phyloP scores from a whole-genome alignment of 78 protist genomes.

The Isochrysis galbana region DNA sequence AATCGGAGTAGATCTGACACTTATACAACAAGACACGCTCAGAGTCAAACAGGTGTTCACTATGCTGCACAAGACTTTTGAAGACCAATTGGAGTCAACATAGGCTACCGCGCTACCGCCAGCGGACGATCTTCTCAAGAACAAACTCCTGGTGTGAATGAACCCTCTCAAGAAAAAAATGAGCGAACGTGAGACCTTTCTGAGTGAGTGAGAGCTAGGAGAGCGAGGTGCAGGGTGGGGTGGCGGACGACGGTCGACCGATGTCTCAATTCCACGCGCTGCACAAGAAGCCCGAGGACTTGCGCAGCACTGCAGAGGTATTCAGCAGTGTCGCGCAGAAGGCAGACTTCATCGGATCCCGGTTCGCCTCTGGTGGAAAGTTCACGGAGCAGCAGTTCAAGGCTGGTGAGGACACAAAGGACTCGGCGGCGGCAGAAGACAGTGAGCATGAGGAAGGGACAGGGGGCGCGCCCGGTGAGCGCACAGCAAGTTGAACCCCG shows the following conservation, averaged over 20 bases:
- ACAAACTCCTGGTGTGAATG: no score
- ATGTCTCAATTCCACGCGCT: not conserved
- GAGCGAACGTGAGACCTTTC: no score
- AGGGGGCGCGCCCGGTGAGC: no score
- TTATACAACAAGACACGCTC: no score
- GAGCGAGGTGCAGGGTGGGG: not conserved
- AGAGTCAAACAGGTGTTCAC: no score
- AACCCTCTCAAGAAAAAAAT: no score
- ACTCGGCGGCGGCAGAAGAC: not conserved
- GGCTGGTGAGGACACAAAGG: not conserved
- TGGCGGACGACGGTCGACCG: not conserved
- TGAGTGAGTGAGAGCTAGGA: not conserved
- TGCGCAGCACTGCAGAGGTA: not conserved
- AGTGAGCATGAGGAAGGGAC: not conserved
- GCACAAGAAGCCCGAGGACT: not conserved
- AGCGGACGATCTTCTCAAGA: no score
- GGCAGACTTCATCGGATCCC: not conserved
- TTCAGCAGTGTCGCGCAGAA: not conserved
- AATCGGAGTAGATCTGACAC: no score
- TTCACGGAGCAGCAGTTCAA: not conserved
- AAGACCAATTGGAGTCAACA: no score
- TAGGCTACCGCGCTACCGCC: no score
- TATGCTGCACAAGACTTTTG: no score
- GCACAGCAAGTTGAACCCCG: conserved; percentile 3
- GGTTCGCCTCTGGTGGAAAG: not conserved